Percentiles rank a stretch among this genome's conserved stretches.
Conservation (phyloP, 2,329 filamentous ascomycete species). For the Ophiocordyceps unilateralis region DNA sequence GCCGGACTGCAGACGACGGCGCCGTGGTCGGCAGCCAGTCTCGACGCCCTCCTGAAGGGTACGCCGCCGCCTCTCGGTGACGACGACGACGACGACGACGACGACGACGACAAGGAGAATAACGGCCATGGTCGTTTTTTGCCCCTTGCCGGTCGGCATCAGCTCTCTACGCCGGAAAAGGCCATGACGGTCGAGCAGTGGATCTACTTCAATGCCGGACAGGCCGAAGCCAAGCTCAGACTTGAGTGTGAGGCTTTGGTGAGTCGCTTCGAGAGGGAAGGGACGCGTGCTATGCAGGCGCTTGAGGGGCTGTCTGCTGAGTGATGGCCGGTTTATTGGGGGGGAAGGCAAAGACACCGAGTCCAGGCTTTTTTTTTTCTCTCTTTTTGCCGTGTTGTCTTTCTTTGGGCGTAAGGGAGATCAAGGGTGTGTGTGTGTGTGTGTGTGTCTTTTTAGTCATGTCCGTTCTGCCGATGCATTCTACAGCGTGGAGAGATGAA, state of each 20-base stretch:
- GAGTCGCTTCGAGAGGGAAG: slow-evolving; percentile 66
- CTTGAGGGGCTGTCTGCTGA: slow-evolving; percentile 53
- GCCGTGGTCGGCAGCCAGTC: slow-evolving; percentile 58
- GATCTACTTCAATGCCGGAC: slow-evolving; percentile 65
- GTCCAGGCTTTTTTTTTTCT: no score
- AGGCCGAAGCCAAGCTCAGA: slow-evolving; percentile 65
- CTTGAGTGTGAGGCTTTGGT: slow-evolving; percentile 73
- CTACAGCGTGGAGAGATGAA: neutral
- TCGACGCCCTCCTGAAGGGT: slow-evolving; percentile 49
- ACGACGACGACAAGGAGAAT: slow-evolving; percentile 33
- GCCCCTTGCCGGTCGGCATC: slow-evolving; percentile 35
- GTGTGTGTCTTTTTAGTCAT: no score
- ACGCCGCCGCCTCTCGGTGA: neutral
- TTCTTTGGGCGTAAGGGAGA: slow-evolving; percentile 5
- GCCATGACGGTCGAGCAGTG: slow-evolving; percentile 89
- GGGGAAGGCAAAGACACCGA: no score
- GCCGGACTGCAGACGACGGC: slow-evolving; percentile 36
- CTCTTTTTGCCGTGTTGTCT: no score
- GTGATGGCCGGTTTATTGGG: neutral
- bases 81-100: slow-evolving; percentile 7
- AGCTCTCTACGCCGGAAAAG: slow-evolving; percentile 61
- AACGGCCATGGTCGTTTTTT: no score
- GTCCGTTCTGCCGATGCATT: no score
- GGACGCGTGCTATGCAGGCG: slow-evolving; percentile 56
- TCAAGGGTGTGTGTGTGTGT: neutral